phyloP scores from a whole-genome alignment of 1,284 basidiomycete genomes.

The Fomitopsis palustris region DNA sequence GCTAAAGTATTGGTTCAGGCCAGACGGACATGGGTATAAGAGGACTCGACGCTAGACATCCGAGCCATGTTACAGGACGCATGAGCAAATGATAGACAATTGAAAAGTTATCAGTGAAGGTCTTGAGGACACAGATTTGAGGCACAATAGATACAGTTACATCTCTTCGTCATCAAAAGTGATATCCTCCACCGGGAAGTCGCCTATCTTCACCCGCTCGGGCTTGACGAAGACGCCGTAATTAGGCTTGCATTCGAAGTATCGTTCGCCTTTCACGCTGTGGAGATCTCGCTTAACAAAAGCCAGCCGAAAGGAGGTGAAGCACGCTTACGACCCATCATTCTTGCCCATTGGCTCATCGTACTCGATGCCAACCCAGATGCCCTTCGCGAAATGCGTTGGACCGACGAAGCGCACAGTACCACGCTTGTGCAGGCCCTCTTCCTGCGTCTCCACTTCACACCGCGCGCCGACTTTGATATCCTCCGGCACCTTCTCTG shows the following conservation, averaged over 20 bases:
- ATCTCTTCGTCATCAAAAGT: constrained; percentile 62
- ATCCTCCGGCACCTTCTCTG: constrained; percentile 32
- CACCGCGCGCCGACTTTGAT: constrained; percentile 75
- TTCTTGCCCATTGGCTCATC: constrained; percentile 97
- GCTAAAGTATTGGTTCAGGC: no score
- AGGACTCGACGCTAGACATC: no score
- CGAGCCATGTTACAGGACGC: no score
- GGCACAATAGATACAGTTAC: constrained; percentile 7
- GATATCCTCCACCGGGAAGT: constrained; percentile 83
- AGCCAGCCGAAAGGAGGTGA: no score
- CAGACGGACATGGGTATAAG: no score
- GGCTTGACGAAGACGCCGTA: constrained; percentile 88
- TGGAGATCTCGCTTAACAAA: not conserved
- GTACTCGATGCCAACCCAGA: constrained; percentile 94
- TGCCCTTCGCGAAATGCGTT: constrained; percentile 71
- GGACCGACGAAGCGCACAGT: constrained; percentile 82
- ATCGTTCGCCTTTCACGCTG: constrained; percentile 82
- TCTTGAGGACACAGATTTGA: no score
- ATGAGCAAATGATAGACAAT: no score
- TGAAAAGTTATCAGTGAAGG: no score
- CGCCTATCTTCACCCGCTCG: constrained; percentile 80
- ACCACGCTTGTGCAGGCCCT: constrained; percentile 73
- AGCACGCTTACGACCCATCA: constrained; percentile 79
- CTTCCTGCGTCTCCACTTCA: constrained; percentile 70
- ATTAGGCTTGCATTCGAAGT: constrained; percentile 77